Evolutionary conservation across 2,329 filamentous ascomycete species (phyloP), one percentile per base, ranked within the genome.

Genomic region (Delphinella strobiligena): DNA sequence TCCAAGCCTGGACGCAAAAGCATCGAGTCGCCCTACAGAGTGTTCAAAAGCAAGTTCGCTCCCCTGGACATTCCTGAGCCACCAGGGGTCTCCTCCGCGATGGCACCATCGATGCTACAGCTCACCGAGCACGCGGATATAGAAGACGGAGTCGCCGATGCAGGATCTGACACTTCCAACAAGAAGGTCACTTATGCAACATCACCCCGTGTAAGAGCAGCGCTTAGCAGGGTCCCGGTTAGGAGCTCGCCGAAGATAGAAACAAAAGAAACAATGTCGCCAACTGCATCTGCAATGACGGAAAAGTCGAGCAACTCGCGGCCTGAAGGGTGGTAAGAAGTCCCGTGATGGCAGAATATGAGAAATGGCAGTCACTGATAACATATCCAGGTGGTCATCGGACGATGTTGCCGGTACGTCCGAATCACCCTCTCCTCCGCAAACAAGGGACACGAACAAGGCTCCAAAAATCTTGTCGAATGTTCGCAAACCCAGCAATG

Each of bases 21-120:
- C 16, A 14, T 38, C 24, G 38, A 34, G 4, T 36, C 41, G 5
- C 41, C 36, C 1, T 43, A 38, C 33, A 32, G 41, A 40, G 35
- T 35, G n/a, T 29, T 32, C 29, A 36, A 42, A 36, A 39, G 36
- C 17, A n/a, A 44, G 18, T 31, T 19, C 14, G 11, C 41, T 16
- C 11, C 3, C 45, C 45, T 4, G 40, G 39, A 16, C 45, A 45
- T 19, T 45, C 45, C 7, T 42, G 43, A 36, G n/a, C n/a, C n/a
- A n/a, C n/a, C n/a, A n/a, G 7, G 8, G 37, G 30, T 2, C 37
- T 38, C 16, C 16, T 19, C n/a, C 30, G 2, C 1, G 18, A 17
- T 15, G 30, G 37, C 19, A 15, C 27, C 24, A 29, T 33, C 19
- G 36, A 29, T 22, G 37, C 14, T 19, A 32, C 12, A 38, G 34